Conservation (phyloP, 768 basidiomycete species). For the Panaeolus papilionaceus region DNA sequence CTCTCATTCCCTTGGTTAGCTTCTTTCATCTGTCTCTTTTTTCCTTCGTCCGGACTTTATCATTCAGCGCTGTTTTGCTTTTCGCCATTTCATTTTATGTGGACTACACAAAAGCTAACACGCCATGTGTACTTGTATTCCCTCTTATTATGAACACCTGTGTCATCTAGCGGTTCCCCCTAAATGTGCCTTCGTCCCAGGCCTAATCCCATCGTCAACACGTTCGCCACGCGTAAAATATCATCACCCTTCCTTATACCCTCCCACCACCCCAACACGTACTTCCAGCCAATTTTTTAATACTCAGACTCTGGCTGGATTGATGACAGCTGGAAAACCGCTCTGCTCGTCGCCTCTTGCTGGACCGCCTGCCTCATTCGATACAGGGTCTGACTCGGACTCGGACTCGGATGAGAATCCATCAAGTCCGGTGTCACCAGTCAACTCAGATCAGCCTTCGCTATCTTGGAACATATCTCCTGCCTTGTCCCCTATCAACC, state of each 20-base stretch:
- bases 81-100: background rate
- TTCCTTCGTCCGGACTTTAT: background rate
- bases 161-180: background rate
- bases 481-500: background rate
- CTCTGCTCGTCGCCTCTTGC: slow-evolving; percentile 50
- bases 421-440: slow-evolving; percentile 17
- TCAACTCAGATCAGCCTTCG: slow-evolving; percentile 14
- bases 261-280: background rate
- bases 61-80: background rate
- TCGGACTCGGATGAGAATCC: slow-evolving; percentile 15
- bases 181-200: background rate
- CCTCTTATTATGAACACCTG: background rate
- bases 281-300: background rate
- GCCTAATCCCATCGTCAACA: background rate
- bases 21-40: background rate
- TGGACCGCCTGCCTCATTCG: slow-evolving; percentile 40
- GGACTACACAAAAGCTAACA: background rate
- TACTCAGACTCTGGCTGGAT: background rate
- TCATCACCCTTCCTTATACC: background rate
- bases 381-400: slow-evolving; percentile 21
- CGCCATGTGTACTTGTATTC: background rate
- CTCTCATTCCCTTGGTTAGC: background rate
- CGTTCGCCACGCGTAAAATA: background rate
- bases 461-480: background rate
- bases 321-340: slow-evolving; percentile 33